phyloP scores from a whole-genome alignment of 2,329 filamentous ascomycete species.

The Dichotomopilus funicola region DNA sequence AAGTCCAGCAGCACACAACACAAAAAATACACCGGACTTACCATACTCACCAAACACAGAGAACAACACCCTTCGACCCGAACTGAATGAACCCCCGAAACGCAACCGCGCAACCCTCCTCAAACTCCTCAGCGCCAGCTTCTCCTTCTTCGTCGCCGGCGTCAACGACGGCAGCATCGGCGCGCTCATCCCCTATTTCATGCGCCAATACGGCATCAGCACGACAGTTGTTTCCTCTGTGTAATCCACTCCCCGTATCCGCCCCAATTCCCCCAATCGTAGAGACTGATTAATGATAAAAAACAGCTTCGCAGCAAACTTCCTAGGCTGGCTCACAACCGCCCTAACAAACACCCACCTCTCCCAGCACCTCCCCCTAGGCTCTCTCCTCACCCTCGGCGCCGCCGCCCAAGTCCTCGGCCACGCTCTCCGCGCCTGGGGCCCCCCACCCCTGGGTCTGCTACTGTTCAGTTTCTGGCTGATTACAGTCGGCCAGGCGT shows the following conservation, averaged over 20 bases:
- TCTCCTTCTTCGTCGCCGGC: slow-evolving; percentile 60
- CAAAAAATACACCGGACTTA: too few species aligned
- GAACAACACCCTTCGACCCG: not conserved
- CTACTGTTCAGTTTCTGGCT: slow-evolving; percentile 54
- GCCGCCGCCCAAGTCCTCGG: slow-evolving; percentile 45
- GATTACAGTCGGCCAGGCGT: slow-evolving; percentile 53
- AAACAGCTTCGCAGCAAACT: slow-evolving; percentile 38
- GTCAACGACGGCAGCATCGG: slow-evolving; percentile 60
- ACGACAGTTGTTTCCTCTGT: slow-evolving; percentile 47
- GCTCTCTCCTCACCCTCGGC: slow-evolving; percentile 50
- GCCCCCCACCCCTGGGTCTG: slow-evolving; percentile 45
- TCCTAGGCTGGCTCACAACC: slow-evolving; percentile 53
- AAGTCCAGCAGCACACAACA: not conserved
- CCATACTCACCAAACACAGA: too few species aligned
- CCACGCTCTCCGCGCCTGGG: slow-evolving; percentile 48
- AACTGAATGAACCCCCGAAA: not conserved
- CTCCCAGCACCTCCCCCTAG: slow-evolving; percentile 43
- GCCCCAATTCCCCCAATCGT: too few species aligned
- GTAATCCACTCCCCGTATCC: too few species aligned
- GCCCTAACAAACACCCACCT: slow-evolving; percentile 34
- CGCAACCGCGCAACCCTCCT: not conserved
- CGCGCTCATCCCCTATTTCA: slow-evolving; percentile 55
- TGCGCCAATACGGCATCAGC: slow-evolving; percentile 48
- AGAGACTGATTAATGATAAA: not conserved
- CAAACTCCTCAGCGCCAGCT: slow-evolving; percentile 31